phyloP scores from a whole-genome alignment of 2,329 filamentous ascomycete species.

The Colletotrichum tanaceti region DNA sequence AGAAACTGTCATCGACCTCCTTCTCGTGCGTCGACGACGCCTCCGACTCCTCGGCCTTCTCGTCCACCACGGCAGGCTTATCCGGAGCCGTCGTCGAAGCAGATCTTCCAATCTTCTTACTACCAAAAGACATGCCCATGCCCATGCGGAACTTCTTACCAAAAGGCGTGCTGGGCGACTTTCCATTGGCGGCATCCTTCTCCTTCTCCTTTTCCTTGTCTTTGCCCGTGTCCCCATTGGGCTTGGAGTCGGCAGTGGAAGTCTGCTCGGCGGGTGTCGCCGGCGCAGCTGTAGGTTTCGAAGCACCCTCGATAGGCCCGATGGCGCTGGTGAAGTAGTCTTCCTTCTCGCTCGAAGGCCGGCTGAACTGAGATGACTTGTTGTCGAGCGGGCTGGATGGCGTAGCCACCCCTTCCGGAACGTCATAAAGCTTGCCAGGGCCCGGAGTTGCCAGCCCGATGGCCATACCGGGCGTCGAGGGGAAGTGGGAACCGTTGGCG shows the following conservation, averaged over 20 bases:
- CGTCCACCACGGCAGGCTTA: slow-evolving; percentile 79
- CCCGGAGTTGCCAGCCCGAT: slow-evolving; percentile 82
- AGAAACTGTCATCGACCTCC: slow-evolving; percentile 79
- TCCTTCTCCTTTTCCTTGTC: slow-evolving; percentile 60
- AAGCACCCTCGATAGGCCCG: slow-evolving; percentile 58
- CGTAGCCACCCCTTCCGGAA: slow-evolving; percentile 60
- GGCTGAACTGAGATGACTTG: slow-evolving; percentile 65
- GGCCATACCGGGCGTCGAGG: slow-evolving; percentile 77
- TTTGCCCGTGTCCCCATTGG: slow-evolving; percentile 55
- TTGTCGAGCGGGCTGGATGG: slow-evolving; percentile 64
- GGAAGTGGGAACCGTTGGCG: slow-evolving; percentile 71
- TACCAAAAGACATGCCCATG: slow-evolving; percentile 77
- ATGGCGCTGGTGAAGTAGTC: slow-evolving; percentile 83
- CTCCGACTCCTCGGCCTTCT: slow-evolving; percentile 78
- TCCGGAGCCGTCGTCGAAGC: slow-evolving; percentile 73
- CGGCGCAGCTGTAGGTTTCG: slow-evolving; percentile 61
- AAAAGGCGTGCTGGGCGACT: slow-evolving; percentile 73
- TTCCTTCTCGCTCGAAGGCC: slow-evolving; percentile 71
- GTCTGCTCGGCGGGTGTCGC: slow-evolving; percentile 60
- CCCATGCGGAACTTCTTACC: slow-evolving; percentile 82
- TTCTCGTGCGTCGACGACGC: slow-evolving; percentile 75
- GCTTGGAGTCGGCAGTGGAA: slow-evolving; percentile 55
- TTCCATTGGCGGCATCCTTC: slow-evolving; percentile 63
- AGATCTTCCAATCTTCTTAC: slow-evolving; percentile 84
- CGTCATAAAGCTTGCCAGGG: slow-evolving; percentile 55